Base-by-base conservation (phyloP, 2,329 filamentous ascomycete species). In the Pseudonectria buxi region DNA sequence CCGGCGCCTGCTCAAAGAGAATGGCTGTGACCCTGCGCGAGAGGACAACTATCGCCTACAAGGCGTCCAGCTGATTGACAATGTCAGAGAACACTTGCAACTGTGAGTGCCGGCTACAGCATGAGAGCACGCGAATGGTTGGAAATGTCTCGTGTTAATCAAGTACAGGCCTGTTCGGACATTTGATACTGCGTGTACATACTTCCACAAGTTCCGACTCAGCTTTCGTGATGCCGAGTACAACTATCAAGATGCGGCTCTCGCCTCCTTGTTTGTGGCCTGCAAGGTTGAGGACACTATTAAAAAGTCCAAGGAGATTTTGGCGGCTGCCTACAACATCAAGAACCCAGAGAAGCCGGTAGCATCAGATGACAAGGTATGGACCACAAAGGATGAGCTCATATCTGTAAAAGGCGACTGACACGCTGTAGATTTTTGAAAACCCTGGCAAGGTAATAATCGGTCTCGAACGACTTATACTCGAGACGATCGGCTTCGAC, bases 261-360 rank as follows among this genome's bases (percentile, higher is more conserved):
- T 92, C 6, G 87, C 92, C 1, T 83, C 87, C 15, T 68, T 98
- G 7, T 90, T 96, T 54, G 85, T 89, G 3, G 89, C 89, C 3
- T 96, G 90, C 70, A 98, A 98, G 66, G 88, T 94, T 30, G 92
- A 98, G 62, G 92, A 98, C 60, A 98, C 92, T 1, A 76, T 95
- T 47, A 98, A 98, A 65, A 96, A 96, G 67, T 94, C 87, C 4
- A 80, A 78, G 39, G 92, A 98, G 45, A 94, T 98, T 42, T 70
- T 96, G 12, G 94, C 87, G 39, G 88, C 89, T 1, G 83, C 86
- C 15, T 87, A 90, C 63, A 95, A 95, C 55, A 67, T 94, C 26
- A 92, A 88, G 62, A 75, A 63, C 55, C 76, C 52, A 47, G 81
- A 63, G 58, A 84, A 61, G 72, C 87, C 62, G 62, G 83, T 59